Evolutionary conservation across 805 yeast species (phyloP), one percentile per base, ranked within the genome.

Genomic region (Saccharomycopsis capsularis): DNA sequence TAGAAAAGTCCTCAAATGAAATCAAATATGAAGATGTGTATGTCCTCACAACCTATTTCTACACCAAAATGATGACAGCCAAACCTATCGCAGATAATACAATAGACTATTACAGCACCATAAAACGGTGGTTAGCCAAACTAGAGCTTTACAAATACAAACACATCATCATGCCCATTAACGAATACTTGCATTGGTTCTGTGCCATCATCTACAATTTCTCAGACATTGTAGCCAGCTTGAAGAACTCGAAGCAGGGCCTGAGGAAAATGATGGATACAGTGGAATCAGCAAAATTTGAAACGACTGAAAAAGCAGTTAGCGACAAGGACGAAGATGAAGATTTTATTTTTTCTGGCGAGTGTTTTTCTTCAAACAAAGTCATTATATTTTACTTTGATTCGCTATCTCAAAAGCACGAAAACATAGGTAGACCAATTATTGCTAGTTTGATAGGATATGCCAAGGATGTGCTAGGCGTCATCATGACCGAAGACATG

Each of bases 121-220:
- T 87, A 15, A 77, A 76, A 55, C 73, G 82, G 42, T 93, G 98
- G 98, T 76, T 93, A 9, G 69, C 74, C 40, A 82, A 82, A 55
- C 65, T 84, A 6, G 83, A 87, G 54, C 62, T 82, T 2, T 73
- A 79, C 63, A 69, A 68, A 18, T 81, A 73, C 58, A 74, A 77
- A 40, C 78, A 73, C 57, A 68, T 88, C 2, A 73, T 90, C 2
- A 70, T 91, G 9, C 99, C 99, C 0, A 81, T 93, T 6, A 86
- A 87, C 63, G 85, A 82, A 54, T 74, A 74, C 37, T 69, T 76
- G 36, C 99, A 93, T 66, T 93, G 99, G 99, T 86, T 81, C 60
- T 81, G 90, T 41, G 81, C 86, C 24, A 75, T 91, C 3, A 75
- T 91, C 3, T 70, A 78, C 50, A 74, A 82, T 52, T 67, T 78